Evolutionary conservation across 1,284 basidiomycete genomes (phyloP).

Genomic region (Neonothopanus nambi): DNA sequence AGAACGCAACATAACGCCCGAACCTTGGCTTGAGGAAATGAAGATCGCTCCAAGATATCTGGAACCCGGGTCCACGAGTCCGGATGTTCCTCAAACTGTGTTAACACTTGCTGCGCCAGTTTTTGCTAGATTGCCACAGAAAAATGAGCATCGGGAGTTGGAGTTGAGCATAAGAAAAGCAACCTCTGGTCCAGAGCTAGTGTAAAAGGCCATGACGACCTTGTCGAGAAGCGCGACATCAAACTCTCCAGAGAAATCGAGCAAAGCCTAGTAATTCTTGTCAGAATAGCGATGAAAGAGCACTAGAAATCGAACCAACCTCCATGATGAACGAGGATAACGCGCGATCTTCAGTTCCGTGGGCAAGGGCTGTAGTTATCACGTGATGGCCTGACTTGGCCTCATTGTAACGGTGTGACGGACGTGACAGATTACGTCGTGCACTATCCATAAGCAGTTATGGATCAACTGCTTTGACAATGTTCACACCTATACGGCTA

Average conservation of each 20-base stretch:
- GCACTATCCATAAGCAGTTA: no score
- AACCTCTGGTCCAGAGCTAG: constrained; percentile 76
- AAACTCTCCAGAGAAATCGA: constrained; percentile 86
- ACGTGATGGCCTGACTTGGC: neutral
- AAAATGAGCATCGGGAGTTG: constrained; percentile 20
- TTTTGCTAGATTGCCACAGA: constrained; percentile 67
- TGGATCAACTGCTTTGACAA: no score
- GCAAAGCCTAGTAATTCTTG: constrained; percentile 58
- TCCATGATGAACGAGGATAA: constrained; percentile 38
- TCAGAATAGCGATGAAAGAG: constrained; percentile 21
- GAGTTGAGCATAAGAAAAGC: constrained; percentile 24
- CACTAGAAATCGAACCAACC: constrained; percentile 26
- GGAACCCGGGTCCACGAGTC: constrained; percentile 99
- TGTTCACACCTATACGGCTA: no score
- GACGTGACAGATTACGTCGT: no score
- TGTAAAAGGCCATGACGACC: constrained; percentile 84
- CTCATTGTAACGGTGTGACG: no score
- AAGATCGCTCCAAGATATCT: constrained; percentile 85
- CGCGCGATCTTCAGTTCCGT: constrained; percentile 13
- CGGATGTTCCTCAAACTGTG: constrained; percentile 96
- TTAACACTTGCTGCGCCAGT: constrained; percentile 86
- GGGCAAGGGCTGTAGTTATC: neutral
- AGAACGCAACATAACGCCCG: constrained; percentile 21
- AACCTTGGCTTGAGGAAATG: constrained; percentile 91
- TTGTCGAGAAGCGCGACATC: constrained; percentile 85